phyloP scores from a whole-genome alignment of 2,329 filamentous ascomycete genomes.

The Epichloe uncinata region DNA sequence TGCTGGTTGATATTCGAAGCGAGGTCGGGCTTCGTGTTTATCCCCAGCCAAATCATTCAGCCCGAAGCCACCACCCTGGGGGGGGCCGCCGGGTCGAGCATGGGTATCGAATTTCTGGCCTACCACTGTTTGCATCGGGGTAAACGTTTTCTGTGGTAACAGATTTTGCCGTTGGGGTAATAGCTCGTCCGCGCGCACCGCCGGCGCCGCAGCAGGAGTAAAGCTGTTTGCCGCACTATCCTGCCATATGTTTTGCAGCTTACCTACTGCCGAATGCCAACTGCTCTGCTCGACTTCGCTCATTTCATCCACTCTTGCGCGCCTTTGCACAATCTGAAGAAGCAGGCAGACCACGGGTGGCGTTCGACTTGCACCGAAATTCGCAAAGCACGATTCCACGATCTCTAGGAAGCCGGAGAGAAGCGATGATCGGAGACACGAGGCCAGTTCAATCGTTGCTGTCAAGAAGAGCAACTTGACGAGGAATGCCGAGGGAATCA shows the following conservation, averaged over 20 bases:
- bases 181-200: not conserved
- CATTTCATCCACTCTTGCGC: conserved; percentile 16
- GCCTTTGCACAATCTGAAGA: conserved; percentile 22
- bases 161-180: not conserved
- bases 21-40: not conserved
- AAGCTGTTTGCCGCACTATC: not conserved
- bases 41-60: not conserved
- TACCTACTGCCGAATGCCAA: conserved; percentile 17
- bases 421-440: conserved; percentile 20
- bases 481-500: conserved; percentile 22
- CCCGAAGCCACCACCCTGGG: not conserved
- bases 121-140: not conserved
- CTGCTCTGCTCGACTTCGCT: conserved; percentile 20
- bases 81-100: not conserved
- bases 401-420: conserved; percentile 24
- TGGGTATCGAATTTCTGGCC: not conserved
- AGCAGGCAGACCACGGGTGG: conserved; percentile 20
- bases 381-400: conserved; percentile 18
- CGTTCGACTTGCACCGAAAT: conserved; percentile 21
- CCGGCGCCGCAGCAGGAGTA: not conserved
- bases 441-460: conserved; percentile 20
- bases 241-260: conserved; percentile 10
- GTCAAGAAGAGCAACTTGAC: conserved; percentile 25
- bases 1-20: not conserved
- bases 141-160: not conserved